Evolutionary conservation across 75 land plant species (phyloP).

Genomic region (Isoetes taiwanensis): DNA sequence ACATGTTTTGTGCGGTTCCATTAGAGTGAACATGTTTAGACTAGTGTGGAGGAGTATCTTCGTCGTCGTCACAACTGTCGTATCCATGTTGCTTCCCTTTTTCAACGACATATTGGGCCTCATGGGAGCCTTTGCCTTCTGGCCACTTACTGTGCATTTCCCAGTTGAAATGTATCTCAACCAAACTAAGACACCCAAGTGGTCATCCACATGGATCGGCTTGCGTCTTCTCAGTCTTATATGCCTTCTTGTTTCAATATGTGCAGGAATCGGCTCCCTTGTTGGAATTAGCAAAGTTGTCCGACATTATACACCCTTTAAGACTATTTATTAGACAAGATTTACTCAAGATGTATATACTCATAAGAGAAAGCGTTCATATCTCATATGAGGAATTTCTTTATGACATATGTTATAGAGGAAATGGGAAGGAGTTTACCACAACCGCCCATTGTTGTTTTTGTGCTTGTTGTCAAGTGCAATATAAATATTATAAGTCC

Average conservation of each 20-base stretch:
- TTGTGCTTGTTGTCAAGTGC: too few species aligned
- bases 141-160: slow-evolving; percentile 82
- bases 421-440: too few species aligned
- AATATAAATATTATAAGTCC: too few species aligned
- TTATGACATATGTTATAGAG: too few species aligned
- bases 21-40: slow-evolving; percentile 33
- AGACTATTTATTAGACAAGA: too few species aligned
- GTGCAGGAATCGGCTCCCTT: slow-evolving; percentile 54
- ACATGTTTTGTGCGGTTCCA: too few species aligned
- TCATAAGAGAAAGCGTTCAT: too few species aligned
- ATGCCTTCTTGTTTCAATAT: slow-evolving; percentile 46
- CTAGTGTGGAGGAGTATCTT: slow-evolving; percentile 54
- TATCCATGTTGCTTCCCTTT: slow-evolving; percentile 82
- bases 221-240: slow-evolving; percentile 34
- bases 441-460: too few species aligned
- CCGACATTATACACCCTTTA: slow-evolving; percentile 36
- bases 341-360: too few species aligned
- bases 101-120: slow-evolving; percentile 85
- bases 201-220: slow-evolving; percentile 46
- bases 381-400: too few species aligned
- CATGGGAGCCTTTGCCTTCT: slow-evolving; percentile 68
- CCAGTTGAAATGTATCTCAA: slow-evolving; percentile 74
- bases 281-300: slow-evolving; percentile 42
- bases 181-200: slow-evolving; percentile 26
- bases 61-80: slow-evolving; percentile 49